These are phyloP conservation scores for Chlorella sp. DNA, from an alignment of 139 green algal genomes.

Conservation along the genomic window DNA sequence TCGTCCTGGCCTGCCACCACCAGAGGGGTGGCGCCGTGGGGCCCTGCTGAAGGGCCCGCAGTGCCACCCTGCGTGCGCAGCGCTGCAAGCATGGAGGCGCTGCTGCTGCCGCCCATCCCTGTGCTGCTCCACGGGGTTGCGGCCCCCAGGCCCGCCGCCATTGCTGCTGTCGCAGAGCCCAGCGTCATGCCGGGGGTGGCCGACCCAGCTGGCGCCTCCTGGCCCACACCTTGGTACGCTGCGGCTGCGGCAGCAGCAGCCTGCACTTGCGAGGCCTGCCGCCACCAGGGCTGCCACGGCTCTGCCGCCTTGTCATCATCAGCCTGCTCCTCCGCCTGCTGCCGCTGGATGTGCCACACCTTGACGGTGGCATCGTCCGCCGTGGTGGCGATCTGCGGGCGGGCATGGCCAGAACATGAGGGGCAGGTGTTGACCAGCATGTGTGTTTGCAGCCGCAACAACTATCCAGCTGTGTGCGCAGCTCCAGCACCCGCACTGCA, in stretches of 20 bases:
- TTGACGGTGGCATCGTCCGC: slow-evolving; percentile 69
- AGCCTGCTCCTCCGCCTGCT: slow-evolving; percentile 29
- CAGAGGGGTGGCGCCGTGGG: no score
- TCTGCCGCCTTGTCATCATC: not conserved
- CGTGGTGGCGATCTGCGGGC: slow-evolving; percentile 60
- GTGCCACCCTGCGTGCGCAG: not conserved
- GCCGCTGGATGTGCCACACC: slow-evolving; percentile 66
- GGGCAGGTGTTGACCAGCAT: no score
- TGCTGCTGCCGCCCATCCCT: not conserved
- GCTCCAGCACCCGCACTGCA: no score
- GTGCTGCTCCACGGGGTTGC: not conserved
- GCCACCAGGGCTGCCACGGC: slow-evolving; percentile 4
- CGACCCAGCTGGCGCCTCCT: not conserved
- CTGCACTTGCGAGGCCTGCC: not conserved
- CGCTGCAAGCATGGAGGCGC: slow-evolving; percentile 4
- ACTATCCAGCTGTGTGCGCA: no score
- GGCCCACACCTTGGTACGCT: not conserved
- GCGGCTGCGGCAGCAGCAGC: slow-evolving; percentile 2
- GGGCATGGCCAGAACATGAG: not conserved
- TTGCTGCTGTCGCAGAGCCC: not conserved
- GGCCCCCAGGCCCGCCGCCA: not conserved
- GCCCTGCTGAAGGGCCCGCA: not conserved
- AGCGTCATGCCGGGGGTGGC: not conserved
- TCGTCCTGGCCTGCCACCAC: not conserved
- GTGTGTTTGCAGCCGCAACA: no score